Evolutionary conservation across 1,284 basidiomycete species (phyloP), one percentile per base, ranked within the genome.

Genomic region (Cryptococcus amylolentus): DNA sequence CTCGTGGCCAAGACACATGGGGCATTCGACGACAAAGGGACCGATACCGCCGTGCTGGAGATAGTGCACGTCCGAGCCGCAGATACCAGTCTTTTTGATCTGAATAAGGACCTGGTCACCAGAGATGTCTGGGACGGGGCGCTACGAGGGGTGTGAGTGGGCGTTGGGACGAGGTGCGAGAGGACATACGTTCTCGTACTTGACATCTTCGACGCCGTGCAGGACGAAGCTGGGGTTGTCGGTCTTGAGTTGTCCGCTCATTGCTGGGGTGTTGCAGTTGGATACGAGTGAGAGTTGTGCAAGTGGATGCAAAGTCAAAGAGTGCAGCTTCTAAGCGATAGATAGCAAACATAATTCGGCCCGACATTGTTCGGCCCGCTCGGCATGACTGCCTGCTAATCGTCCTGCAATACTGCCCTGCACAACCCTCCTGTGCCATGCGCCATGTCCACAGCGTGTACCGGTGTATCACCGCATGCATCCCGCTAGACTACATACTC

Each of bases 41-140:
- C 76, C 76, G 51, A 76, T 77, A 40, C 56, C 46, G 26, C 68
- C 75, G 52, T 77, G 72, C 52, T 68, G 57, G 50, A 76, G 64
- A 62, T 74, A 76, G 57, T 77, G 73, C 76, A 88, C 88, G 81
- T 94, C 91, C 53, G 87, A 91, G 42, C 91, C 90, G 76, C 91
- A 95, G 64, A 94, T 91, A 53, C 91, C 90, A n/a, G 91, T 93
- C 78, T 95, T 93, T 76, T 89, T 88, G 45, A 97, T 88, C 67
- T 89, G 83, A 51, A 98, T 84, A 38, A 97, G 84, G 45, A 94
- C 91, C 69, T 96, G 87, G 67, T 88, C 82, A 56, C 81, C 82
- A 37, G 79, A 78, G 63, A 89, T 87, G 60, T 88, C 82, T 39
- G 91, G 91, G 61, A 96, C 82, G 10, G 88, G 86, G 6, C 89